These are phyloP conservation scores for Pyricularia pennisetigena DNA, from an alignment of 2,329 filamentous ascomycete species.

Conservation along the genomic window DNA sequence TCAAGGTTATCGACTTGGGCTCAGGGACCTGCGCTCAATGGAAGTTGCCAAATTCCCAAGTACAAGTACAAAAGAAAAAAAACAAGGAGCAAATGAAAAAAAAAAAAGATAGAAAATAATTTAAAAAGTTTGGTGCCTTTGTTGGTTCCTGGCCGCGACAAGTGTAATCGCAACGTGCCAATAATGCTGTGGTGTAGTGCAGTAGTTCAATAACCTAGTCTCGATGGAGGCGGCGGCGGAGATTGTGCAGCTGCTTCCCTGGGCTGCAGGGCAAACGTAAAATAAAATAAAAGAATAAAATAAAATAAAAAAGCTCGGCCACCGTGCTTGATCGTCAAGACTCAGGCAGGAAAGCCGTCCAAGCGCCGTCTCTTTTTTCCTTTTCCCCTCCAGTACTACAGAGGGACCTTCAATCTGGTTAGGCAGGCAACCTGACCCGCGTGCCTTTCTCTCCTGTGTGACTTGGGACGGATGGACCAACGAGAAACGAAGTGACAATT, in stretches of 20 bases:
- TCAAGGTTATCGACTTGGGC: neutral
- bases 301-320: neutral
- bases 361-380: neutral
- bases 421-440: neutral
- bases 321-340: slow-evolving; percentile 4
- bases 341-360: neutral
- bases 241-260: neutral
- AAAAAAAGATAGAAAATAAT: neutral
- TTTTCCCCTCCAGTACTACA: too few species aligned
- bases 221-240: neutral
- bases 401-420: neutral
- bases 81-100: neutral
- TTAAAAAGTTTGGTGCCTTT: neutral
- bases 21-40: neutral
- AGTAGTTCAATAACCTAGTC: neutral
- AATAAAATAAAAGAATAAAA: neutral
- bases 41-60: neutral
- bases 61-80: neutral
- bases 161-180: neutral
- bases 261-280: neutral
- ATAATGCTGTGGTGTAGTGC: neutral
- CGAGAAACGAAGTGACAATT: neutral
- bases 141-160: neutral
- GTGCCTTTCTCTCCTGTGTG: neutral
- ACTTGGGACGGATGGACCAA: neutral